Evolutionary conservation across 2,329 filamentous ascomycete species (phyloP).

Genomic region (Aspergillus sp.): DNA sequence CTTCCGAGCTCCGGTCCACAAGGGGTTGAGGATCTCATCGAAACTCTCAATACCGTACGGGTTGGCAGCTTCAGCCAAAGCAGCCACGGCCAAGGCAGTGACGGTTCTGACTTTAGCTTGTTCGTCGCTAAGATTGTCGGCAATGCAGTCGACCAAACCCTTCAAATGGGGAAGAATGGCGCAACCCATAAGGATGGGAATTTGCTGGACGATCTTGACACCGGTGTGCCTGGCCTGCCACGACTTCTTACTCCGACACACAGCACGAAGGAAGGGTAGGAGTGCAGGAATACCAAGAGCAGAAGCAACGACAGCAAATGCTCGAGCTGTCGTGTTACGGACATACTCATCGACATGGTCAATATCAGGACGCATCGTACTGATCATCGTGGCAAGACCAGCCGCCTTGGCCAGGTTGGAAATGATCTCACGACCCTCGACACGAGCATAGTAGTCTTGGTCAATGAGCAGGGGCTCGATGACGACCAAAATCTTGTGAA

Average conservation of each 20-base stretch:
- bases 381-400: conserved; percentile 97
- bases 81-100: conserved; percentile 90
- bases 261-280: conserved; percentile 89
- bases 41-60: conserved; percentile 99
- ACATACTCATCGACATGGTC: conserved; percentile 99
- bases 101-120: conserved; percentile 98
- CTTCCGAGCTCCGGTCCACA: conserved; percentile 95
- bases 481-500: conserved; percentile 97
- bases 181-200: conserved; percentile 97
- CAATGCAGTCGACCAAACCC: conserved; percentile 93
- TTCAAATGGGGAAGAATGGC: conserved; percentile 94
- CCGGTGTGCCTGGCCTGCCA: conserved; percentile 98
- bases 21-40: conserved; percentile 92
- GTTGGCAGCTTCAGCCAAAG: conserved; percentile 91
- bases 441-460: conserved; percentile 97
- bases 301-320: conserved; percentile 95
- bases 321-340: conserved; percentile 92
- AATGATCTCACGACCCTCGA: conserved; percentile 97
- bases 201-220: conserved; percentile 99
- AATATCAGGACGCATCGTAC: conserved; percentile 97
- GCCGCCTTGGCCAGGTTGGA: conserved; percentile 97
- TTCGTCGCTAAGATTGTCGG: conserved; percentile 92
- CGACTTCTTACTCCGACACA: conserved; percentile 97
- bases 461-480: conserved; percentile 99
- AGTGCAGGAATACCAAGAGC: conserved; percentile 94